Base-by-base conservation (phyloP, 1,284 basidiomycete species). In the Blastosporella zonata region DNA sequence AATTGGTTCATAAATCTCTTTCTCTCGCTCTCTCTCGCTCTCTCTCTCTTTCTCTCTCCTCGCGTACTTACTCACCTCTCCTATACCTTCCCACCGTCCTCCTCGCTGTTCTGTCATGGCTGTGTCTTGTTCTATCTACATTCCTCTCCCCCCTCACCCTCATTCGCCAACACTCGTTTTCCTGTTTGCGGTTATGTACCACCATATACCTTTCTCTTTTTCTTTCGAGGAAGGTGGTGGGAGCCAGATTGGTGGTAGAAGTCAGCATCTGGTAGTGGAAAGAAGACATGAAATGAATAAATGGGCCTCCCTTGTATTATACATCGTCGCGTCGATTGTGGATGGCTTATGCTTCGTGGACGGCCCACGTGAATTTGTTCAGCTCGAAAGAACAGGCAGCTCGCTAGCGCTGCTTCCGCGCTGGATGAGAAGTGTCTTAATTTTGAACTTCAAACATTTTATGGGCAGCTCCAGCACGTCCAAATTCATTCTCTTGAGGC, bases 241-340 rank as follows among this genome's bases (percentile, higher is more conserved):
- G 50, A 43, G 43, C 22, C 29, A 42, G 53, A 43, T 42, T 43
- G 40, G 47, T 52, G 52, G 50, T 55, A 55, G 55, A 57, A 49
- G 47, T 45, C 27, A 36, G 51, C 49, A 49, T 43, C 43, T 55
- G 51, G 51, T 52, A 46, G 51, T 54, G 50, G 49, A 53, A 59
- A 59, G 56, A 52, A 54, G 50, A 57, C 48, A 55, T 50, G 37
- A 56, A 54, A 23, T 47, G 35, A 47, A 55, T 55, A 47, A 59
- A 57, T 45, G 53, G 50, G 49, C 35, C 46, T 37, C 48, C 47
- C 35, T 50, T 59, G 55, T 59, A 59, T 55, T 37, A 57, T 57
- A 52, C 33, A 34, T 27, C 10, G 25, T 6, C 25, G 25, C 13
- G 20, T 35, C 29, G 7, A 21, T 27, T 17, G 13, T 46, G n/a